Evolutionary conservation across 2,329 filamentous ascomycete genomes (phyloP), one percentile per base, ranked within the genome.

Genomic region (Aspergillus latus): DNA sequence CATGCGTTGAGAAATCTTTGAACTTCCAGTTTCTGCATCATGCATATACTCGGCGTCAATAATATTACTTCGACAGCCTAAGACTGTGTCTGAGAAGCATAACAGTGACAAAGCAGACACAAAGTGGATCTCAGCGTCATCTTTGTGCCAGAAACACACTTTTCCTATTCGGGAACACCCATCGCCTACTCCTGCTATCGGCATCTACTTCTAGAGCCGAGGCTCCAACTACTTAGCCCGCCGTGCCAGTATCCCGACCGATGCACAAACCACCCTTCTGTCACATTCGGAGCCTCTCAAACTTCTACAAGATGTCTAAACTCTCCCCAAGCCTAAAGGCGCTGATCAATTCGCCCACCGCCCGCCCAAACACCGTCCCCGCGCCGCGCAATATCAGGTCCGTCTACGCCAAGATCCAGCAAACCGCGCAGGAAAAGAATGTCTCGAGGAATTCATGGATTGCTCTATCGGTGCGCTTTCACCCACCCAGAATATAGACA

Each of bases 311-410:
- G 16, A 91, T 90, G 88, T 86, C 88, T 5, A 92, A 89, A 72
- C 81, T 93, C 16, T 89, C 88, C 1, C 78, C 83, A 1, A 76
- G 84, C 49, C 80, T 93, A 64, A 92, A 92, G 75, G 81, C 84
- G 46, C 83, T 92, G 61, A 87, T 92, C 75, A 88, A 88, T 66
- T 83, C 87, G 57, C 81, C 87, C 3, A 83, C 85, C 65, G 84
- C 88, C 43, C 80, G 82, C 1, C 86, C 88, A 0, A 83, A 85
- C 49, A 86, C 85, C 1, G 80, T 85, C 2, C 81, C 86, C 1
- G 87, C 88, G 2, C 83, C 88, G 29, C 73, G 78, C 10, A 78
- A 82, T 58, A 88, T 92, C 53, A 75, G 78, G 47, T 81, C 84
- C 11, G 79, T 90, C 29, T 90, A 88, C 73, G 77, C 82, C 58